Evolutionary conservation across 208 protist species (phyloP), one percentile per base, ranked within the genome.

Genomic region (Acanthamoeba triangularis): DNA sequence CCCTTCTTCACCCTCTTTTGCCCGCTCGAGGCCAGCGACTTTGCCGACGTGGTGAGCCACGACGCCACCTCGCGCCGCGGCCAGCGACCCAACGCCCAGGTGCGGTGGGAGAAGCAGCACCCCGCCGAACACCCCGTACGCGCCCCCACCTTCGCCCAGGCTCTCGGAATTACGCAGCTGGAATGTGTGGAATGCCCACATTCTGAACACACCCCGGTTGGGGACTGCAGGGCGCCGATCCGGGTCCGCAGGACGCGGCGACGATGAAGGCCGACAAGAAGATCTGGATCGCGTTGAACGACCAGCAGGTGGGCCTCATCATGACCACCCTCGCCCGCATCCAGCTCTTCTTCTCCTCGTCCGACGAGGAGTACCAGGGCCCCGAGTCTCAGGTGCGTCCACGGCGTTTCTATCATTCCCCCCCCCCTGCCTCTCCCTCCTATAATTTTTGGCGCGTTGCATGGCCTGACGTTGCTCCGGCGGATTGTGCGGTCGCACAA

Each of bases 181-280:
- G n/a, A n/a, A n/a, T n/a, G n/a, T n/a, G n/a, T n/a, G n/a, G n/a
- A n/a, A n/a, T n/a, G n/a, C n/a, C n/a, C n/a, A n/a, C n/a, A n/a
- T n/a, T n/a, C n/a, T n/a, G n/a, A n/a, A n/a, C n/a, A n/a, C n/a
- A n/a, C n/a, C n/a, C n/a, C n/a, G n/a, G n/a, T n/a, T n/a, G n/a
- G n/a, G n/a, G n/a, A n/a, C n/a, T n/a, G 52, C 20, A 59, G 54
- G 54, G 54, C 20, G 54, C 54, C 54, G 54, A 59, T 11, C 87
- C 61, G 18, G 87, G 47, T 37, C 28, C 65, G 76, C 33, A 74
- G 76, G 87, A 93, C 41, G 61, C 23, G 59, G 87, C 87, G 25
- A 93, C 87, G 33, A 93, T 93, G 87, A 93, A 93, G 76, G 87
- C 87, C n/a, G 47, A 93, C 33, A 93, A 93, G 47, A 93, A 93